A percentile compares a stretch with the other conserved stretches of the same genome.
phyloP scores from a whole-genome alignment of 2,329 filamentous ascomycete species.

The Elsinoe ampelina region DNA sequence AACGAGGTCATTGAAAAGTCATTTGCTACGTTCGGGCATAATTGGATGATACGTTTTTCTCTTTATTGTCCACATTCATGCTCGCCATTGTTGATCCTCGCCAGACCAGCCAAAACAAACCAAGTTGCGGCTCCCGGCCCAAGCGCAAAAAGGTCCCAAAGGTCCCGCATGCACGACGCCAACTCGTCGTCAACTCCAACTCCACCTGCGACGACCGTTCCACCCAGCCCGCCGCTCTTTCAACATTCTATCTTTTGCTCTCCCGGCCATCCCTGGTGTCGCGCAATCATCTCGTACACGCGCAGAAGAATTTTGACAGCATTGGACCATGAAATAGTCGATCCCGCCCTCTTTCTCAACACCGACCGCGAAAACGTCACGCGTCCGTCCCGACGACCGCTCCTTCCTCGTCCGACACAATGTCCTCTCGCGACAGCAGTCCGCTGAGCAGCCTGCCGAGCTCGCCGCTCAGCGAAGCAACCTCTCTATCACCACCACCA shows the following conservation, averaged over 20 bases:
- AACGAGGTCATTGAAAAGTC: too few species aligned
- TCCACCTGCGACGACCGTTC: slow-evolving; percentile 2
- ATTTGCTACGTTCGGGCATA: too few species aligned
- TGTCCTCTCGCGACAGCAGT: slow-evolving; percentile 24
- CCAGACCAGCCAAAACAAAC: background rate
- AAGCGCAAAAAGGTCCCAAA: too few species aligned
- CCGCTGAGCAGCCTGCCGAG: slow-evolving; percentile 21
- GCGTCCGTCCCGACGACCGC: slow-evolving; percentile 14
- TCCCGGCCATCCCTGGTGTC: slow-evolving; percentile 13
- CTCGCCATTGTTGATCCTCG: background rate
- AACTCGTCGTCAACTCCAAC: background rate
- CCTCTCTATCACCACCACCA: slow-evolving; percentile 28
- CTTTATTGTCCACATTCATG: too few species aligned
- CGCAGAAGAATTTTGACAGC: background rate
- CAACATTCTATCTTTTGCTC: background rate
- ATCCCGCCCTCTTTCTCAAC: background rate
- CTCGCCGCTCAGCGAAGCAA: slow-evolving; percentile 34
- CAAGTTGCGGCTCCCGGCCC: background rate
- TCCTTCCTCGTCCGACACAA: slow-evolving; percentile 18
- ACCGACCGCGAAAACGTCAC: slow-evolving; percentile 12
- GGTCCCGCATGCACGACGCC: too few species aligned
- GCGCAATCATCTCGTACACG: slow-evolving; percentile 13
- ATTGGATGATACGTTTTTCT: too few species aligned
- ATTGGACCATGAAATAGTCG: slow-evolving; percentile 13
- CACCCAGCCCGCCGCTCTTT: background rate